A percentile compares a stretch with the other conserved stretches of the same genome.
Conservation (phyloP, 768 basidiomycete genomes). For the Tricholoma hemisulphureum region DNA sequence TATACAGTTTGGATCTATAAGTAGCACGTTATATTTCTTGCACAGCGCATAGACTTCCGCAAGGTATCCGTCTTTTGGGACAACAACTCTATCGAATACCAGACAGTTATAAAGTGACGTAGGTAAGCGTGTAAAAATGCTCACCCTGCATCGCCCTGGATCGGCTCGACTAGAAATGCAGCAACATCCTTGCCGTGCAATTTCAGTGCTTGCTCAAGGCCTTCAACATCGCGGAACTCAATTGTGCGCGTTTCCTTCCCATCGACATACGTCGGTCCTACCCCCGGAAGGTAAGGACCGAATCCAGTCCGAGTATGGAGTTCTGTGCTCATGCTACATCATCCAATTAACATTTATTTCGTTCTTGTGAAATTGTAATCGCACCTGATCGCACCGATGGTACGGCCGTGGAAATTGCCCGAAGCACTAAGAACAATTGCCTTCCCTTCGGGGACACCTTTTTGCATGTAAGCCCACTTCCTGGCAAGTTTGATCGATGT, state of each 20-base stretch:
- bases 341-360: too few species aligned
- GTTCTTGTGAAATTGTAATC: too few species aligned
- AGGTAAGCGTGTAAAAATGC: too few species aligned
- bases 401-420: conserved; percentile 96
- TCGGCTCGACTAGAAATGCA: conserved; percentile 95
- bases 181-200: conserved; percentile 80
- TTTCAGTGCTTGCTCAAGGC: conserved; percentile 79
- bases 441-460: conserved; percentile 74
- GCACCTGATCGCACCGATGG: conserved; percentile 86
- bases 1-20: conserved; percentile 96
- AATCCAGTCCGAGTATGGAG: conserved; percentile 85
- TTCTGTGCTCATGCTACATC: conserved; percentile 86
- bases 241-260: conserved; percentile 56
- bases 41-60: conserved; percentile 75
- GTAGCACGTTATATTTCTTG: conserved; percentile 88
- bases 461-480: conserved; percentile 95
- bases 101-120: conserved; percentile 1
- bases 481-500: conserved; percentile 93
- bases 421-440: conserved; percentile 84
- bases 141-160: conserved; percentile 96
- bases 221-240: conserved; percentile 79
- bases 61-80: conserved; percentile 88
- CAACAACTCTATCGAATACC: conserved; percentile 72
- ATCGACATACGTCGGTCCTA: conserved; percentile 76
- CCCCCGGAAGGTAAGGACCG: conserved; percentile 84